Base-by-base conservation (phyloP, 2,329 filamentous ascomycete genomes). In the Claviceps sp. region DNA sequence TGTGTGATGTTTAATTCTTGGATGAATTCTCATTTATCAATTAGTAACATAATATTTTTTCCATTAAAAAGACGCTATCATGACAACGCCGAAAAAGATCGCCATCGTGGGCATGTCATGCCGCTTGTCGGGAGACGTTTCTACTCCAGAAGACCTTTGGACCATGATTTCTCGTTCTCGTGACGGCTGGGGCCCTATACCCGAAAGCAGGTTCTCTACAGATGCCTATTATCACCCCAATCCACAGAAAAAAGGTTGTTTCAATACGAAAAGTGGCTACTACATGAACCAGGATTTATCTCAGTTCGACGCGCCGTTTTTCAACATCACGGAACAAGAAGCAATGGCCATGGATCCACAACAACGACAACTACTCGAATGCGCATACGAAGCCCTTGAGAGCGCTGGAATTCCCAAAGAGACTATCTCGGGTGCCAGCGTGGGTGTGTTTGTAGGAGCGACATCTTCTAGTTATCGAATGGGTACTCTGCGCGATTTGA, bases 311-410 rank as follows among this genome's bases (percentile, higher is more conserved):
- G 73, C 74, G 0, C 72, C 72, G 0, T 78, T 78, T 58, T 77
- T 78, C 58, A 69, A 70, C 41, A 62, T 77, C 22, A 74, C 73
- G 0, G 67, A 71, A 55, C 71, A 73, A 54, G 72, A 77, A 59
- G 74, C 70, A 26, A 66, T 65, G 41, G 72, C 72, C 0, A 74
- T 78, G 71, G 76, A 79, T 50, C 76, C 76, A 0, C 75, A 78
- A 54, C 75, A 78, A 54, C 67, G 75, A 1, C 63, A 76, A 18
- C 64, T 76, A 14, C 65, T 78, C 2, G 75, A 78, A 59, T 74
- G 71, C 54, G 71, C 72, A 1, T 79, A 74, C 54, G 75, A 79
- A 58, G 74, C 74, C 0, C 63, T 78, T 6, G 76, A 79, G 57
- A 75, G 71, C 50, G 74, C 73, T 2, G 75, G 75, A 8, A 66